Evolutionary conservation across 169 alveolate genomes (phyloP), one percentile per base, ranked within the genome.

Genomic region (Plasmodium vivax): DNA sequence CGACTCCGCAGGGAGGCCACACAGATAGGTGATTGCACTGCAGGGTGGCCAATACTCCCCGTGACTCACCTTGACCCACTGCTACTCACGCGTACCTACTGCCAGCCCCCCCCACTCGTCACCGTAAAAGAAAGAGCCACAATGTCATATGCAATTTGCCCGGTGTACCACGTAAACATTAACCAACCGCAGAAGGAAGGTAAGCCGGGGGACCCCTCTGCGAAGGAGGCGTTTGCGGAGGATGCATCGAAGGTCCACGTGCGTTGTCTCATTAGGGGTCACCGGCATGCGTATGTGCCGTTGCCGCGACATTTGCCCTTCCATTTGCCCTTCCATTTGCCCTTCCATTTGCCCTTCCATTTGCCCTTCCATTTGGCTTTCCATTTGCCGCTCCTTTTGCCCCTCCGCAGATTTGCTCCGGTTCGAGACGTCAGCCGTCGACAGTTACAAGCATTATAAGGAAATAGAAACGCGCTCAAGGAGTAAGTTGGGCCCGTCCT

Each of bases 141-240:
- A 90, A 90, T 90, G 94, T 90, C 94, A 36, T 90, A 80, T 68
- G 94, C 68, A 7, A 7, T 82, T 56, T 90, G 94, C 32, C 94
- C 88, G 2, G 45, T 56, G 16, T 79, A 62, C 72, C 83, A 16
- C 73, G 83, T 90, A 45, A 90, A 90, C 19, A 90, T 90, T 23
- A 90, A 71, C 36, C 91, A 79, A 80, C 80, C 82, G 16, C 94
- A 90, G 43, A 90, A 90, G 56, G 94, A 90, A 90, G 94, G 94
- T 90, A 79, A 6, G 56, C 43, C 7, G n/a, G 41, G 12, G 36
- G 4, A 84, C 23, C 1, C 14, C 4, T 16, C 9, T 32, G 32
- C 54, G n/a, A 19, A 85, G 10, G 32, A 1, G 34, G 34, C 14
- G 81, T 3, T n/a, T 82, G 32, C 36, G 0, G 51, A 45, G 30